Base-by-base conservation (phyloP, 148 eudicot genomes). In the Rhododendron molle region DNA sequence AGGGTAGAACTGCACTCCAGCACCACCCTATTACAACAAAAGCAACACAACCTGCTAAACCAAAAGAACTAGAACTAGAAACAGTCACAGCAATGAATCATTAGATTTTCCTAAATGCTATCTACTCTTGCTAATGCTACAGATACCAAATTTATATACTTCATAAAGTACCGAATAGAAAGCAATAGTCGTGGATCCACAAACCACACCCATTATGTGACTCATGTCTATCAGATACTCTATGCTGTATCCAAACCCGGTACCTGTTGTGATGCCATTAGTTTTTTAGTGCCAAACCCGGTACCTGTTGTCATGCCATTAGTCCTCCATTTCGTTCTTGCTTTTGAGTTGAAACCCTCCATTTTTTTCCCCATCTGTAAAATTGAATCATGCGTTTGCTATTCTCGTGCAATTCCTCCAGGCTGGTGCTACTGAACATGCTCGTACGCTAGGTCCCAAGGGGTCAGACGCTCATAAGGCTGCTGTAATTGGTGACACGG, bases 341-440 rank as follows among this genome's bases (percentile, higher is more conserved):
- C 50, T 60, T 36, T 56, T 60, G 23, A 34, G 20, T 7, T 60
- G 21, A 58, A 11, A 34, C 18, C 7, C 7, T 38, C 30, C 49
- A 56, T 8, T 34, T 58, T 58, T 30, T 28, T 46, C 2, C 20
- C 20, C 18, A n/a, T 79, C 14, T 65, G 72, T 26, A 26, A n/a
- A n/a, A n/a, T 14, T 80, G 13, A 38, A 16, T 52, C 7, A 7
- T 52, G 9, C 44, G 8, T 38, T 83, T 32, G 38, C 43, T 83
- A 15, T 9, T 40, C 69, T 30, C 7, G 28, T 46, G 43, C 2
- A 6, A n/a, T 83, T 46, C 56, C 43, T 47, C 46, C 78, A 83
- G 85, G 85, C 85, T 28, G 85, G 85, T 26, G 85, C 85, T 69
- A 46, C 62, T 12, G 85, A 83, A 47, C 85, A 83, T 71, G 85